Evolutionary conservation across 768 basidiomycete genomes (phyloP), one percentile per base, ranked within the genome.

Genomic region (Baorangia bicolor): DNA sequence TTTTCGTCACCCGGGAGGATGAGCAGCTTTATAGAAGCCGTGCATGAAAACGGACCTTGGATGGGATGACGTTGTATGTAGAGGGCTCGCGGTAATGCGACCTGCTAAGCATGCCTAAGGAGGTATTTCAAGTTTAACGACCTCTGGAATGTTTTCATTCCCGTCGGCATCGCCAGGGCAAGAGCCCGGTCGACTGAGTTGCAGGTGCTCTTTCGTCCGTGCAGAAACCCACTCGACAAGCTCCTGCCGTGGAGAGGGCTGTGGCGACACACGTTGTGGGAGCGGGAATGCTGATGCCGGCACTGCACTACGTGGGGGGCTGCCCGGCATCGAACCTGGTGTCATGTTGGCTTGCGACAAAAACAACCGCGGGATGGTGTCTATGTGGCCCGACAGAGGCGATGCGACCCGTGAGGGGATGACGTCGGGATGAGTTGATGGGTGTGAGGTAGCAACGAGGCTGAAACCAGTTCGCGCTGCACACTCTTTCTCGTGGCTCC

Each of bases 401-500:
- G 66, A 62, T 33, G 51, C 46, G 3, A 31, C 51, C 48, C 64
- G 66, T 16, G 68, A 70, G 53, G 68, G 25, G 3, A 66, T 62
- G 58, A 54, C 51, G 57, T 66, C 69, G 56, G 68, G 49, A 42
- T 66, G 69, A 43, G 59, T 30, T 37, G 64, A 51, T 7, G 31
- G 28, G 49, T 66, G 64, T 21, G 67, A 59, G 54, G 64, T 62
- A 30, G 68, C 64, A 68, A 70, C 64, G 64, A 68, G 66, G 66
- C 69, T 69, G 49, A 68, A 69, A 13, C 64, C 64, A 42, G 68
- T 55, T 27, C 68, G 66, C 13, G 64, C 47, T 27, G 69, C 49
- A 49, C 51, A 40, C 33, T 66, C 68, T 49, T 60, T 70, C 37
- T 69, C 69, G 56, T 62, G 64, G 55, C 57, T 58, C 28, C 67